phyloP scores from a whole-genome alignment of 2,329 filamentous ascomycete species.

The Cercospora nicotianae region DNA sequence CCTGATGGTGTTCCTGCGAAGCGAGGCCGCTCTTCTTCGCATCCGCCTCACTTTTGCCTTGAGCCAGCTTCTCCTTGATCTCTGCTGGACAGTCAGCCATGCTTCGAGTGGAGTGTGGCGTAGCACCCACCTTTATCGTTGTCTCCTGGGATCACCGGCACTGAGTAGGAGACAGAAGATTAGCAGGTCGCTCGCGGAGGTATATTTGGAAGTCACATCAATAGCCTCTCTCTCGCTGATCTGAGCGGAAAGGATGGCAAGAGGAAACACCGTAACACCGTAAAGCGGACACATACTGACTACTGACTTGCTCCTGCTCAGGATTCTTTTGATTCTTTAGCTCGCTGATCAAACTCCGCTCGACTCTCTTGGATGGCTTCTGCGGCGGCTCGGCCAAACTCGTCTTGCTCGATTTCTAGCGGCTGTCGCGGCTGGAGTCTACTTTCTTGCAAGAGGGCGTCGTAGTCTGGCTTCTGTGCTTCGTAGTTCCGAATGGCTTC shows the following conservation, averaged over 20 bases:
- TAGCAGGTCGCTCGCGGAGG: background rate
- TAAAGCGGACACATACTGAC: slow-evolving; percentile 6
- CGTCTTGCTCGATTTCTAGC: background rate
- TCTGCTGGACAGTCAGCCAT: slow-evolving; percentile 13
- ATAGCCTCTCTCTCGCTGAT: background rate
- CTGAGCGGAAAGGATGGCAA: background rate
- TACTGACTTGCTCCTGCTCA: background rate
- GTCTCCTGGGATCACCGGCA: slow-evolving; percentile 29
- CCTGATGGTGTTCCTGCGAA: slow-evolving; percentile 44
- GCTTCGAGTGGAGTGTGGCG: background rate
- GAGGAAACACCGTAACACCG: background rate
- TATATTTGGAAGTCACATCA: background rate
- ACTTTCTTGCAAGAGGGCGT: background rate
- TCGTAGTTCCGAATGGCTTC: slow-evolving; percentile 2
- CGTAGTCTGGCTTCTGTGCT: background rate
- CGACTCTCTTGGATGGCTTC: slow-evolving; percentile 7
- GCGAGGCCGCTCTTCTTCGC: slow-evolving; percentile 31
- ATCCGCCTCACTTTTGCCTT: slow-evolving; percentile 24
- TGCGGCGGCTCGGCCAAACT: background rate
- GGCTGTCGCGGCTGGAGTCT: slow-evolving; percentile 3
- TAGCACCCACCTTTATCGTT: slow-evolving; percentile 23
- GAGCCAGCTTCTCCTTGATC: slow-evolving; percentile 25
- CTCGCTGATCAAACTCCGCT: background rate
- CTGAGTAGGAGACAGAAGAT: background rate
- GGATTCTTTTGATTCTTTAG: background rate